phyloP scores from a whole-genome alignment of 768 basidiomycete genomes.

The Rhizopogon vinicolor region DNA sequence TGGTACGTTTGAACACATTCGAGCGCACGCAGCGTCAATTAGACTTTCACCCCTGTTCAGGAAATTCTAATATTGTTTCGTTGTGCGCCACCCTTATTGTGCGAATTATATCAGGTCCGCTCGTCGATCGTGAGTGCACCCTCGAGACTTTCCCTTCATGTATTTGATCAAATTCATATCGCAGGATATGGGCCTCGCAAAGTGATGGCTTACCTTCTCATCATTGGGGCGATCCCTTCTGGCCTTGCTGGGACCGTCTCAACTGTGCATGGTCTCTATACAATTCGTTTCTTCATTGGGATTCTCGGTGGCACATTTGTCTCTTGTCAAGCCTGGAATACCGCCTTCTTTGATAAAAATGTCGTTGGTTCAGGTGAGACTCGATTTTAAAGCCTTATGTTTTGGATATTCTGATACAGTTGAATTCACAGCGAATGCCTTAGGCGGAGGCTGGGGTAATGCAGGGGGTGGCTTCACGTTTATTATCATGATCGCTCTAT shows the following conservation, averaged over 20 bases:
- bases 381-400: not conserved
- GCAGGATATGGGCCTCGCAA: slow-evolving; percentile 44
- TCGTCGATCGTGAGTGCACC: slow-evolving; percentile 35
- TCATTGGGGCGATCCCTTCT: slow-evolving; percentile 54
- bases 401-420: not conserved
- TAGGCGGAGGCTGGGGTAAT: slow-evolving; percentile 55
- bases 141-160: not conserved
- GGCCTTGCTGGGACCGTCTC: slow-evolving; percentile 51
- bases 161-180: not conserved
- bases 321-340: slow-evolving; percentile 58
- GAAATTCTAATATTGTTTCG: slow-evolving; percentile 47
- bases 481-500: slow-evolving; percentile 52
- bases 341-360: slow-evolving; percentile 52
- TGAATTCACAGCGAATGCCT: slow-evolving; percentile 39
- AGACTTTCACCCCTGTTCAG: slow-evolving; percentile 8
- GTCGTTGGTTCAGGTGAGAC: slow-evolving; percentile 32
- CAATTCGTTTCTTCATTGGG: slow-evolving; percentile 54
- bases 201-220: slow-evolving; percentile 49
- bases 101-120: slow-evolving; percentile 44
- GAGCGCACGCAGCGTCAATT: too few species aligned
- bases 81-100: slow-evolving; percentile 45
- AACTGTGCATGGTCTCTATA: slow-evolving; percentile 35
- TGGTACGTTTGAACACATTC: slow-evolving; percentile 13
- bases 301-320: slow-evolving; percentile 60
- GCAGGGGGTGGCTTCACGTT: slow-evolving; percentile 46